These are phyloP conservation scores for Phytophthora agathidicida DNA, from an alignment of 352 stramenopile species.

Conservation along the genomic window DNA sequence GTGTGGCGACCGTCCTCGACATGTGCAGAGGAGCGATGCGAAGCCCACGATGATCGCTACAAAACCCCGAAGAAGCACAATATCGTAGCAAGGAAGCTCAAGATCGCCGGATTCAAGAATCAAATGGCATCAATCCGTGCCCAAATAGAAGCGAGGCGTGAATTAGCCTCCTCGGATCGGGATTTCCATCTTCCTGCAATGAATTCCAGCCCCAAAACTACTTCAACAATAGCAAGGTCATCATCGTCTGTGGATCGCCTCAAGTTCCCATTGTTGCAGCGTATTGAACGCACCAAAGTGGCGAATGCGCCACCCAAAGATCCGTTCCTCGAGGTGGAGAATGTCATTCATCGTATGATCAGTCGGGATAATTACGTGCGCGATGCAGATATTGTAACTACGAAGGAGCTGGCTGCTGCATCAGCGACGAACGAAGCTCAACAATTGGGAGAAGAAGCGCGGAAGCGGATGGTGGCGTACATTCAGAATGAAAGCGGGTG, in stretches of 20 bases:
- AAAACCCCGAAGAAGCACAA: slow-evolving; percentile 4
- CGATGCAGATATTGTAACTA: slow-evolving; percentile 33
- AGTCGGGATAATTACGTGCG: slow-evolving; percentile 36
- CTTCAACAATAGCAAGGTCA: neutral
- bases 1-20: slow-evolving; percentile 1
- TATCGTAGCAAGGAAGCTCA: slow-evolving; percentile 11
- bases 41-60: neutral
- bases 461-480: slow-evolving; percentile 65
- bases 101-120: slow-evolving; percentile 53
- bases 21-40: slow-evolving; percentile 4
- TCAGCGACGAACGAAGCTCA: slow-evolving; percentile 47
- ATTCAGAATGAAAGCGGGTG: slow-evolving; percentile 61
- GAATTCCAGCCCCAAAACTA: neutral
- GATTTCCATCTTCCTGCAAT: slow-evolving; percentile 22
- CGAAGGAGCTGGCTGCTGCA: slow-evolving; percentile 37
- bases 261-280: slow-evolving; percentile 44
- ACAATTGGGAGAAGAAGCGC: slow-evolving; percentile 58
- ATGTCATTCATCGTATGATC: slow-evolving; percentile 38
- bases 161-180: neutral
- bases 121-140: slow-evolving; percentile 51
- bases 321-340: slow-evolving; percentile 41
- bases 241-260: slow-evolving; percentile 8
- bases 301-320: slow-evolving; percentile 24
- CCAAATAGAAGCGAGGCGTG: slow-evolving; percentile 35
- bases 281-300: slow-evolving; percentile 23